Evolutionary conservation across 371 early-diverging fungal species (phyloP).

Genomic region (Smittium mucronatum): DNA sequence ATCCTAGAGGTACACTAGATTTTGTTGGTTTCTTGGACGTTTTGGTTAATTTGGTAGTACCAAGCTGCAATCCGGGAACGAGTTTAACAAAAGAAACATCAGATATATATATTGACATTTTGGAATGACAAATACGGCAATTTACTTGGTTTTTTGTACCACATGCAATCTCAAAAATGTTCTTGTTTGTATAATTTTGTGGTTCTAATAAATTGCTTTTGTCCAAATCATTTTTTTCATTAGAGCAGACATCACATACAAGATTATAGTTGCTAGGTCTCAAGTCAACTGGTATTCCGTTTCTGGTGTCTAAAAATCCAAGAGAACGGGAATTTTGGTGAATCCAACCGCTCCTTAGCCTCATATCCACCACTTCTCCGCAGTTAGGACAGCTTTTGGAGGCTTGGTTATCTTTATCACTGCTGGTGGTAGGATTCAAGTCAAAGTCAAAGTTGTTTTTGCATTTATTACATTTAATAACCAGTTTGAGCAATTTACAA

Average conservation of each 20-base stretch:
- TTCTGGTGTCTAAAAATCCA: slow-evolving; percentile 60
- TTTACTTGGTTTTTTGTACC: slow-evolving; percentile 16
- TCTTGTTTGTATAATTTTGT: slow-evolving; percentile 15
- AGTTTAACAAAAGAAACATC: slow-evolving; percentile 41
- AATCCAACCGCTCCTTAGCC: slow-evolving; percentile 43
- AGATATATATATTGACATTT: slow-evolving; percentile 32
- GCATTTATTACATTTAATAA: slow-evolving; percentile 61
- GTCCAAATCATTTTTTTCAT: background rate
- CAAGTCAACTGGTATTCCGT: slow-evolving; percentile 51
- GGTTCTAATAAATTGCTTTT: background rate
- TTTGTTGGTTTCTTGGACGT: slow-evolving; percentile 17
- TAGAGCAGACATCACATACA: slow-evolving; percentile 41
- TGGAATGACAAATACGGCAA: slow-evolving; percentile 44
- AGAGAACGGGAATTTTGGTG: slow-evolving; percentile 40
- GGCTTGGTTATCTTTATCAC: slow-evolving; percentile 34
- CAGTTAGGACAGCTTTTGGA: slow-evolving; percentile 59
- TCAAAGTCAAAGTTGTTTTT: slow-evolving; percentile 44
- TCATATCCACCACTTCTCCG: slow-evolving; percentile 41
- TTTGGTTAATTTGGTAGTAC: slow-evolving; percentile 10
- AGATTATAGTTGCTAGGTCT: slow-evolving; percentile 48
- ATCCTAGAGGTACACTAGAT: slow-evolving; percentile 35
- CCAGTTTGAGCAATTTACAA: slow-evolving; percentile 42
- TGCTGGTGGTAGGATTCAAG: slow-evolving; percentile 29
- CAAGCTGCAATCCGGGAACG: slow-evolving; percentile 28
- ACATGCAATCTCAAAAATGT: slow-evolving; percentile 19